These are phyloP conservation scores for Piper betle DNA, from an alignment of 164 flowering plant species.

Conservation along the genomic window DNA sequence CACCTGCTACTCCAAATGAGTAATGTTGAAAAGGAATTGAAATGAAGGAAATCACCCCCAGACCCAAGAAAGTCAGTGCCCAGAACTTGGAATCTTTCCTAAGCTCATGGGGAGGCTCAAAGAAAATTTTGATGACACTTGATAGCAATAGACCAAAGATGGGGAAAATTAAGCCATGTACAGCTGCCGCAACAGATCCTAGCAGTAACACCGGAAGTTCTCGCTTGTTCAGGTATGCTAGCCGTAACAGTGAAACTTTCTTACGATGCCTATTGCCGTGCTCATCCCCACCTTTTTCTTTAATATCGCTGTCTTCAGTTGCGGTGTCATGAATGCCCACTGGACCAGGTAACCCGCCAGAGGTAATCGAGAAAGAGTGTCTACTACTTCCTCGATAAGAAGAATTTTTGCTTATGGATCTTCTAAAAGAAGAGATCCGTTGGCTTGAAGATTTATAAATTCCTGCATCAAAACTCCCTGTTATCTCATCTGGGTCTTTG, in stretches of 20 bases:
- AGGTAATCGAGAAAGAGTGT: conserved; percentile 13
- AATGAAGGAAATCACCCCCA: conserved; percentile 20
- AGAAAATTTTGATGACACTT: conserved; percentile 36
- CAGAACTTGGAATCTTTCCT: conserved; percentile 36
- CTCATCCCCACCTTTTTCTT: not conserved
- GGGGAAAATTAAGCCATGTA: conserved; percentile 43
- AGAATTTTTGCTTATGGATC: conserved; percentile 28
- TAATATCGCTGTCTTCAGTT: conserved; percentile 6
- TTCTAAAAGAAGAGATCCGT: conserved; percentile 11
- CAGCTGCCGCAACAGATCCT: conserved; percentile 36
- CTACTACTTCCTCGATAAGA: conserved; percentile 15
- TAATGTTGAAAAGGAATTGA: conserved; percentile 32
- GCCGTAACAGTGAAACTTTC: conserved; percentile 25
- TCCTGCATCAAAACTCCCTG: conserved; percentile 6
- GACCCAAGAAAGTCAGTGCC: conserved; percentile 28
- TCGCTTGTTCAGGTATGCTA: conserved; percentile 49
- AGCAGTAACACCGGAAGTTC: conserved; percentile 38
- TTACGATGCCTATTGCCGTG: conserved; percentile 4
- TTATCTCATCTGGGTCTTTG: conserved; percentile 1
- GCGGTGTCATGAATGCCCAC: conserved; percentile 10
- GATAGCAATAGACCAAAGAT: conserved; percentile 43
- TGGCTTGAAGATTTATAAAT: conserved; percentile 17
- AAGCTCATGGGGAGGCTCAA: conserved; percentile 26
- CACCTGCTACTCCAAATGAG: conserved; percentile 60
- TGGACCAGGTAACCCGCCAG: conserved; percentile 18